A percentile compares a stretch with the other conserved stretches of the same genome.
phyloP scores from a whole-genome alignment of 2,329 filamentous ascomycete genomes.

The Podosphaera aphanis region DNA sequence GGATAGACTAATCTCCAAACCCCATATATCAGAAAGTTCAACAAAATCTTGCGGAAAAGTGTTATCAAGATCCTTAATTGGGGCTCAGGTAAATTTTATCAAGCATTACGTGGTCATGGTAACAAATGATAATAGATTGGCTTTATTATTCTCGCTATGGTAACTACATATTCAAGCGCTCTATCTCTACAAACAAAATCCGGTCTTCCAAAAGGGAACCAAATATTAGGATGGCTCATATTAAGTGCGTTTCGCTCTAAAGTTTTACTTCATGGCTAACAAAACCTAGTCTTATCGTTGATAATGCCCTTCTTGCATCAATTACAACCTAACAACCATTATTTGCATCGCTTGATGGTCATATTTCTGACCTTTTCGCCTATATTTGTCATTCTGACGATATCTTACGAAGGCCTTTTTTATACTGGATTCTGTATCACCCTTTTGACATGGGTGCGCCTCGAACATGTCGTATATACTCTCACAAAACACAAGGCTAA shows the following conservation, averaged over 20 bases:
- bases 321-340: constrained; percentile 60
- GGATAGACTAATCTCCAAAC: constrained; percentile 20
- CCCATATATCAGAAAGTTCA: constrained; percentile 10
- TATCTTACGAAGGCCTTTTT: constrained; percentile 91
- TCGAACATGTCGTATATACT: constrained; percentile 56
- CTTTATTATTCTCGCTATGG: constrained; percentile 54
- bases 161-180: constrained; percentile 73
- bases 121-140: constrained; percentile 27
- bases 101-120: neutral
- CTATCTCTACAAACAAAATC: constrained; percentile 62
- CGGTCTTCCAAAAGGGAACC: constrained; percentile 70
- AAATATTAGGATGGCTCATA: constrained; percentile 64
- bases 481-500: constrained; percentile 16
- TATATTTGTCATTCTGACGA: constrained; percentile 83
- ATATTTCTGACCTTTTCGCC: constrained; percentile 86
- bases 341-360: constrained; percentile 69
- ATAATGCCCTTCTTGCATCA: constrained; percentile 62
- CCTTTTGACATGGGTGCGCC: constrained; percentile 69
- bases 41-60: constrained; percentile 19
- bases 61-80: constrained; percentile 35
- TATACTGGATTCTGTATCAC: constrained; percentile 73
- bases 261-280: too few species aligned
- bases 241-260: constrained; percentile 29
- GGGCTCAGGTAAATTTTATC: constrained; percentile 31
- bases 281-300: constrained; percentile 42